Conservation (phyloP, 805 yeast genomes). For the Lipomyces spencermartinsiae region DNA sequence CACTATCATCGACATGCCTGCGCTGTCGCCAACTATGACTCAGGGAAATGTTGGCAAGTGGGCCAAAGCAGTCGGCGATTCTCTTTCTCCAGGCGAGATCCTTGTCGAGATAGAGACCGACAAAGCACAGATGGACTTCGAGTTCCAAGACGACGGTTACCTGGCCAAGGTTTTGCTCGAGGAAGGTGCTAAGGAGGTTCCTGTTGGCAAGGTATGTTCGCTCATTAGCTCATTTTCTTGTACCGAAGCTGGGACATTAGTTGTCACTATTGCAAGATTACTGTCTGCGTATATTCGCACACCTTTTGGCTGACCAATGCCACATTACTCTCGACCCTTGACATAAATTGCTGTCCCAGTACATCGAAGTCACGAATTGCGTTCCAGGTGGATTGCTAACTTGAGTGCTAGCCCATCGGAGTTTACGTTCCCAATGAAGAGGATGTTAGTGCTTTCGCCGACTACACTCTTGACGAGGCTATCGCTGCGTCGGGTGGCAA, state of each 20-base stretch:
- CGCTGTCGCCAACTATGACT: constrained; percentile 99
- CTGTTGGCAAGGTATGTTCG: constrained; percentile 69
- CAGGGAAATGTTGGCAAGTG: constrained; percentile 90
- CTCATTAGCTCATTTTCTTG: background rate
- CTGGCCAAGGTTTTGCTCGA: constrained; percentile 84
- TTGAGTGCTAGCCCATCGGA: constrained; percentile 70
- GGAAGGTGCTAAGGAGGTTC: constrained; percentile 86
- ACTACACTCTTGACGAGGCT: constrained; percentile 84
- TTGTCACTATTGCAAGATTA: no score
- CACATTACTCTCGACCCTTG: no score
- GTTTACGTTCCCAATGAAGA: constrained; percentile 88
- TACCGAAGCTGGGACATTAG: no score
- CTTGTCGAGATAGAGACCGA: constrained; percentile 98
- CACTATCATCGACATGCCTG: constrained; percentile 95
- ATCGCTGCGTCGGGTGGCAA: constrained; percentile 39
- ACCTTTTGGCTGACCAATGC: no score
- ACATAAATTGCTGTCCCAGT: no score
- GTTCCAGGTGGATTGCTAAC: constrained; percentile 3
- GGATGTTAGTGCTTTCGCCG: constrained; percentile 87
- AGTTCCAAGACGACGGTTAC: constrained; percentile 95
- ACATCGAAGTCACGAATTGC: background rate
- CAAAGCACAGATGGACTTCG: constrained; percentile 97
- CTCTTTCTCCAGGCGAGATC: constrained; percentile 88
- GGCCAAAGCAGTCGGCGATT: constrained; percentile 90
- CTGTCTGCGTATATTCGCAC: background rate